Conservation (phyloP, 1,284 basidiomycete genomes). For the Ceratobasidium sp. region DNA sequence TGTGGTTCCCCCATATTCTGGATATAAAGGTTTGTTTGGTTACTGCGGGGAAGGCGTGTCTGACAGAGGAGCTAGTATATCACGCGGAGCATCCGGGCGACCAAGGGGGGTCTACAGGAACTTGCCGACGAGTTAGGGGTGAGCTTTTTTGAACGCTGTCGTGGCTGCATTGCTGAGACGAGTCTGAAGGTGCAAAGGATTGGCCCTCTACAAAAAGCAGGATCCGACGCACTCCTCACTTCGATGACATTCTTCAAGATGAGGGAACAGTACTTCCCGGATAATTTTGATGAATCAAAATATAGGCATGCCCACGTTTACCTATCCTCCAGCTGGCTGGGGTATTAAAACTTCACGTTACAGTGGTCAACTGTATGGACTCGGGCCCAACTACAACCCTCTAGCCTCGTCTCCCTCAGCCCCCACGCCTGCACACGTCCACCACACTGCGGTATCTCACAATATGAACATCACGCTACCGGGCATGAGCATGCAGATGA, state of each 20-base stretch:
- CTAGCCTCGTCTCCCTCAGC: constrained; percentile 37
- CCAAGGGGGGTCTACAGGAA: constrained; percentile 96
- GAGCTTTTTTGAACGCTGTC: constrained; percentile 53
- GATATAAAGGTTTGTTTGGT: constrained; percentile 80
- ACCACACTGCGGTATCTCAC: constrained; percentile 38
- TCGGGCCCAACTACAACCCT: constrained; percentile 42
- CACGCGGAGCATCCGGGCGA: constrained; percentile 80
- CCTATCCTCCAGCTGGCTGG: background rate
- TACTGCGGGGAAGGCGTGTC: background rate
- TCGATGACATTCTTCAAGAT: constrained; percentile 97
- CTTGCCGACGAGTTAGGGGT: constrained; percentile 94
- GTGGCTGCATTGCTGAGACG: constrained; percentile 43
- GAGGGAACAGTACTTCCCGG: constrained; percentile 90
- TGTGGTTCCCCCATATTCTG: constrained; percentile 98
- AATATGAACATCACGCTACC: constrained; percentile 41
- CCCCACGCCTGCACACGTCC: constrained; percentile 37
- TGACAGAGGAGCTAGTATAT: constrained; percentile 67
- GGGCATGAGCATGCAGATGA: constrained; percentile 42
- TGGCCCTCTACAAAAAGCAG: constrained; percentile 95
- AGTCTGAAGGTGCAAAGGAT: constrained; percentile 81
- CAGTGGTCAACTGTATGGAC: constrained; percentile 38
- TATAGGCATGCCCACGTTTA: constrained; percentile 54
- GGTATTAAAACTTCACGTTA: background rate
- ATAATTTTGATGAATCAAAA: constrained; percentile 83
- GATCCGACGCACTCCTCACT: constrained; percentile 94